Percentiles rank a stretch among this genome's conserved stretches.
These are phyloP conservation scores for Fusarium secorum DNA, from an alignment of 2,329 filamentous ascomycete species.

Conservation along the genomic window DNA sequence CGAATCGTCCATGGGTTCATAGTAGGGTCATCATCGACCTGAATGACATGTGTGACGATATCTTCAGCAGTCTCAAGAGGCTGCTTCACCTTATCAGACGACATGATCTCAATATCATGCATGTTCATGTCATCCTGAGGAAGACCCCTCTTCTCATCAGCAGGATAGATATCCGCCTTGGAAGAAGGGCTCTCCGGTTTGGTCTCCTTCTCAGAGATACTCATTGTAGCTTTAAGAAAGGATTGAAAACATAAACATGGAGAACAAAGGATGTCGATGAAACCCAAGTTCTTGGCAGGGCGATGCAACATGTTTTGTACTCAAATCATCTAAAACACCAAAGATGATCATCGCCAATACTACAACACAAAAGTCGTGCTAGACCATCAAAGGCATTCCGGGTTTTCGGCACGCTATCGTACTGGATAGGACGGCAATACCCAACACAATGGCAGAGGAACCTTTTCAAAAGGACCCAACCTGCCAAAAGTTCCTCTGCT, in stretches of 20 bases:
- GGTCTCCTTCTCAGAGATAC: not conserved
- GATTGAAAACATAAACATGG: not conserved
- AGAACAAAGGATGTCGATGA: not conserved
- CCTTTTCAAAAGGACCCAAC: slow-evolving; percentile 12
- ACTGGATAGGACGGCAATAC: slow-evolving; percentile 5
- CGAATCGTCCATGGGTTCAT: slow-evolving; percentile 39
- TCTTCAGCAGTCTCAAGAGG: slow-evolving; percentile 28
- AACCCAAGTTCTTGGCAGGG: not conserved
- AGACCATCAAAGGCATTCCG: not conserved
- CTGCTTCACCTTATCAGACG: not conserved
- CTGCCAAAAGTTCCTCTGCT: slow-evolving; percentile 15
- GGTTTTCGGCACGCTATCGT: slow-evolving; percentile 17
- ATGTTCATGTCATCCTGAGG: not conserved
- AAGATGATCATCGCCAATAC: not conserved
- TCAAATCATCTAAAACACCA: not conserved
- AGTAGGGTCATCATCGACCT: slow-evolving; percentile 36
- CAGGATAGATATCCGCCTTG: not conserved
- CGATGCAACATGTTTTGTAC: not conserved
- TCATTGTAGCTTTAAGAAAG: not conserved
- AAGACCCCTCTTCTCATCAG: slow-evolving; percentile 12
- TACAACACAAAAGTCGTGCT: not conserved
- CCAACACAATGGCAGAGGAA: not conserved
- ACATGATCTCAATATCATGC: slow-evolving; percentile 6
- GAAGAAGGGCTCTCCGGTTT: not conserved
- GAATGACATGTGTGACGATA: slow-evolving; percentile 38